Conservation (phyloP, 306 rosid genomes). For the Benincasa hispida region DNA sequence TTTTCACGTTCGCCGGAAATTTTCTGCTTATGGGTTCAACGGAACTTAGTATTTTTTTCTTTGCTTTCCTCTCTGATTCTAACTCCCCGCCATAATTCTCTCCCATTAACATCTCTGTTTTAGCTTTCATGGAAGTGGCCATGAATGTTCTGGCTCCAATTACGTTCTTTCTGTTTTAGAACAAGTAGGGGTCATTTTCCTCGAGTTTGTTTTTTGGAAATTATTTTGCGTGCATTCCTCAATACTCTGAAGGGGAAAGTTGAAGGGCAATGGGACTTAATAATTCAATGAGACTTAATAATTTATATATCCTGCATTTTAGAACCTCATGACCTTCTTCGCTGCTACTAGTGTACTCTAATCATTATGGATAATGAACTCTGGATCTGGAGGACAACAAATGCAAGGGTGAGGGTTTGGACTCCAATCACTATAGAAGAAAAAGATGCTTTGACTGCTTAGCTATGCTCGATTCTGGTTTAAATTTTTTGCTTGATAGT, state of each 20-base stretch:
- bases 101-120: neutral
- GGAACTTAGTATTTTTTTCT: neutral
- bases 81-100: neutral
- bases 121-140: neutral
- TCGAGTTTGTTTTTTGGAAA: neutral
- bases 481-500: neutral
- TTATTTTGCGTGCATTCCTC: neutral
- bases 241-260: neutral
- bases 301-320: neutral
- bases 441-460: neutral
- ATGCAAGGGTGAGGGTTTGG: neutral
- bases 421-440: neutral
- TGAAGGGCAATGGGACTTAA: neutral
- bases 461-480: neutral
- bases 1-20: neutral
- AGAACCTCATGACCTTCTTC: neutral
- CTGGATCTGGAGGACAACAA: neutral
- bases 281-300: too few relatives aligned
- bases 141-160: neutral
- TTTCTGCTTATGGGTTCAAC: neutral
- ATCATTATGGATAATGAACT: neutral
- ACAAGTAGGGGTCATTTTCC: neutral
- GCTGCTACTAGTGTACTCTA: neutral
- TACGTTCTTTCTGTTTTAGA: neutral
- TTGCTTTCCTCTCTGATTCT: neutral